These are phyloP conservation scores for Candida xiaguanensis DNA, from an alignment of 805 yeast genomes.

Conservation along the genomic window DNA sequence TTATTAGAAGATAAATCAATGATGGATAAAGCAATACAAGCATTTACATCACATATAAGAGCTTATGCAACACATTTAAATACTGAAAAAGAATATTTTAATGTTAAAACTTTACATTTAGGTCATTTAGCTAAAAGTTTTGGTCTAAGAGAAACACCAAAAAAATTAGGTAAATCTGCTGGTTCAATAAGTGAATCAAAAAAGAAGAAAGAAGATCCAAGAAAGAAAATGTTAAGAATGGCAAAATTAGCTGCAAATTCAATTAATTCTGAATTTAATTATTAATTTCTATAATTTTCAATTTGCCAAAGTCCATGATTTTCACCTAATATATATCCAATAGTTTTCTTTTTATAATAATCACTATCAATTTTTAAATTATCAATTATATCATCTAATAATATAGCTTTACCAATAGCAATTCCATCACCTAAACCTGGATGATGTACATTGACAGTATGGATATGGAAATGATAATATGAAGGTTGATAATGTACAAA, in stretches of 20 bases:
- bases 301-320: constrained; percentile 68
- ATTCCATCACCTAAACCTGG: constrained; percentile 68
- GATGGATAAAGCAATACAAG: constrained; percentile 69
- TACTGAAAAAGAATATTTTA: constrained; percentile 74
- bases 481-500: constrained; percentile 95
- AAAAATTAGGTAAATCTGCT: constrained; percentile 53
- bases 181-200: constrained; percentile 33
- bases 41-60: constrained; percentile 83
- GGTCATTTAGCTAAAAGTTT: constrained; percentile 96
- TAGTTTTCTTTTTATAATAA: constrained; percentile 55
- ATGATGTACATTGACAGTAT: constrained; percentile 72
- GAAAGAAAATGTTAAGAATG: constrained; percentile 68
- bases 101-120: constrained; percentile 76
- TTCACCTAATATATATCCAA: constrained; percentile 71
- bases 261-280: constrained; percentile 73
- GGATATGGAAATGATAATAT: constrained; percentile 93
- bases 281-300: constrained; percentile 25
- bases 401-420: constrained; percentile 73
- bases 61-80: constrained; percentile 95
- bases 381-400: constrained; percentile 79
- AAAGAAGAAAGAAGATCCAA: constrained; percentile 60
- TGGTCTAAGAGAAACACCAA: constrained; percentile 93
- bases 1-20: constrained; percentile 62
- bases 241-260: constrained; percentile 67
- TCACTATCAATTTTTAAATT: constrained; percentile 53